These are phyloP conservation scores for Yamadazyma diospyri DNA, from an alignment of 1,139 yeast genomes.

Conservation along the genomic window DNA sequence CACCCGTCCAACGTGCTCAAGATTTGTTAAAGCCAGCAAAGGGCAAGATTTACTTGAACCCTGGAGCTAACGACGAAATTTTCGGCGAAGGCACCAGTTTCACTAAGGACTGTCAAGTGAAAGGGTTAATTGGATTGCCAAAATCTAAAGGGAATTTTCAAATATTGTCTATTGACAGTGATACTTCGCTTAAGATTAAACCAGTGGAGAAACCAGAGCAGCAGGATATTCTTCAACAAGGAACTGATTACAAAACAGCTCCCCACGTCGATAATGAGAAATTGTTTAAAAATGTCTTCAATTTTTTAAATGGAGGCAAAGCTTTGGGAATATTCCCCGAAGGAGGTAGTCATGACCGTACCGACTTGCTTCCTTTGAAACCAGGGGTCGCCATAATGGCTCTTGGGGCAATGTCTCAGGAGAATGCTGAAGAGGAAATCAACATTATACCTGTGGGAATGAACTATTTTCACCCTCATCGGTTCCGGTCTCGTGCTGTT, in stretches of 20 bases:
- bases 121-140: slow-evolving; percentile 64
- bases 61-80: slow-evolving; percentile 22
- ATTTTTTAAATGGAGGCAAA: slow-evolving; percentile 53
- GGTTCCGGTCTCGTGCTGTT: slow-evolving; percentile 91
- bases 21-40: slow-evolving; percentile 48
- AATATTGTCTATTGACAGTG: slow-evolving; percentile 49
- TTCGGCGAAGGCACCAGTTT: slow-evolving; percentile 49
- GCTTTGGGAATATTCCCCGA: slow-evolving; percentile 72
- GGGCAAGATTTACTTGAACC: slow-evolving; percentile 43
- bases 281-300: slow-evolving; percentile 62
- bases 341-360: slow-evolving; percentile 88
- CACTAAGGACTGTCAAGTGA: slow-evolving; percentile 40
- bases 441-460: slow-evolving; percentile 94
- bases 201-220: slow-evolving; percentile 37
- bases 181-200: slow-evolving; percentile 47
- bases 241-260: slow-evolving; percentile 55
- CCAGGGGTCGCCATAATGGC: slow-evolving; percentile 99
- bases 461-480: slow-evolving; percentile 96
- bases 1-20: slow-evolving; percentile 74
- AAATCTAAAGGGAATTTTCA: slow-evolving; percentile 56
- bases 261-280: slow-evolving; percentile 59
- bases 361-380: slow-evolving; percentile 84
- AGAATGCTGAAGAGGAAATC: slow-evolving; percentile 66
- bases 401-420: slow-evolving; percentile 70
- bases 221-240: slow-evolving; percentile 35